Evolutionary conservation across 2,329 filamentous ascomycete genomes (phyloP), one percentile per base, ranked within the genome.

Genomic region (Colletotrichum cuscutae): DNA sequence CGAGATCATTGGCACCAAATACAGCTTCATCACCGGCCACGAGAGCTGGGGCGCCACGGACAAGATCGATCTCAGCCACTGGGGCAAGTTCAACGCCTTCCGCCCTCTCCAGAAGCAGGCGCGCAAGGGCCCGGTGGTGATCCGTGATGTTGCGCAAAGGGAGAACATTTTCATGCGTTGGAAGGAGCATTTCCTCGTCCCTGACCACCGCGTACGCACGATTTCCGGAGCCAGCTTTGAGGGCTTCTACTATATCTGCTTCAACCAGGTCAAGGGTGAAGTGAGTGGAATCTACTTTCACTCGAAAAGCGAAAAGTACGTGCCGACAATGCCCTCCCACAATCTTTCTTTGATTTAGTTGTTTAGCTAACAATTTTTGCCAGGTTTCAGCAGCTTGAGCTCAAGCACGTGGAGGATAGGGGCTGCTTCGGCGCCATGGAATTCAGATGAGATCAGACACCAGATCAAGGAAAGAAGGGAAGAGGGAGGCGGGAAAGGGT

Each of bases 201-300:
- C 97, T 1, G 95, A 99, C 79, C 97, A 99, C 81, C 90, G 94
- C 19, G 95, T 98, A 24, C 90, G 93, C 74, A 97, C 94, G 12
- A 98, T 99, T 74, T 94, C 91, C 42, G 97, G 97, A 22, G 97
- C 97, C 8, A 98, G 96, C 79, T 99, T 98, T 73, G 97, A 99
- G 80, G 97, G 97, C 0, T 99, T 99, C 81, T 99, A 98, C 82
- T 99, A 99, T 80, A 98, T 99, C 76, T 98, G 95, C 85, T 98
- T 98, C 86, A 98, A 98, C 82, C 96, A 98, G 83, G 86, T 95
- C 61, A 90, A 92, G 75, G 97, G 96, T 8, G 92, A 89, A 75
- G 93, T 99, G 53, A 95, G 91, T 79, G 97, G 97, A 22, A 98
- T 98, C 71, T 99, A 99, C 84, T 99, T 98, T 82, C 97, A 99